phyloP scores from a whole-genome alignment of 257 asterid genomes.

The Lithospermum erythrorhizon region DNA sequence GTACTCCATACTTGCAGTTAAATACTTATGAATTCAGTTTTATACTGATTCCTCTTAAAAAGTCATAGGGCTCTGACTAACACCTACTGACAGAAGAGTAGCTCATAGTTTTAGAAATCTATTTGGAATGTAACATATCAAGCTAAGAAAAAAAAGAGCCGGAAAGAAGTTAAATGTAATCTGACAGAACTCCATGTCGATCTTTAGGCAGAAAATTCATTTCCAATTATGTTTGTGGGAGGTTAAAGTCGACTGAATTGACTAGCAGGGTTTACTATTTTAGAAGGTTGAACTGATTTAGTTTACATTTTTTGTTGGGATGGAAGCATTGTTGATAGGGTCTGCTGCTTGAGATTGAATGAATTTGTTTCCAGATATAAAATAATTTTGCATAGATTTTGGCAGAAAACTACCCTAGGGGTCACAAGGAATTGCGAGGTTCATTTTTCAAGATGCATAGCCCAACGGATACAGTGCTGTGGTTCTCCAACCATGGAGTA shows the following conservation, averaged over 20 bases:
- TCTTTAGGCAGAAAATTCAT: too few species aligned
- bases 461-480: slow-evolving; percentile 81
- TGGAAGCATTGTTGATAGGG: neutral
- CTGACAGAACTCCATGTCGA: too few species aligned
- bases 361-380: neutral
- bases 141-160: too few species aligned
- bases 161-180: too few species aligned
- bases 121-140: too few species aligned
- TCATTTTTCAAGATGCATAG: slow-evolving; percentile 75
- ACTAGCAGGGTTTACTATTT: too few species aligned
- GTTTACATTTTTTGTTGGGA: neutral
- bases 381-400: slow-evolving; percentile 33
- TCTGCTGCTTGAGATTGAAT: neutral
- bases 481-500: slow-evolving; percentile 82
- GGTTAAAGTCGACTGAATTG: too few species aligned
- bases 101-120: too few species aligned
- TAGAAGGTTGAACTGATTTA: neutral
- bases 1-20: neutral
- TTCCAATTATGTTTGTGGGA: too few species aligned
- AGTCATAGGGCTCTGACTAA: neutral
- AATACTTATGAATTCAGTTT: neutral
- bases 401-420: slow-evolving; percentile 90
- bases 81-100: neutral
- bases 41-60: neutral
- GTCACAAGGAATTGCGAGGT: slow-evolving; percentile 83